Conservation (phyloP, 495 filamentous ascomycete species). For the Entonaema liquescens region DNA sequence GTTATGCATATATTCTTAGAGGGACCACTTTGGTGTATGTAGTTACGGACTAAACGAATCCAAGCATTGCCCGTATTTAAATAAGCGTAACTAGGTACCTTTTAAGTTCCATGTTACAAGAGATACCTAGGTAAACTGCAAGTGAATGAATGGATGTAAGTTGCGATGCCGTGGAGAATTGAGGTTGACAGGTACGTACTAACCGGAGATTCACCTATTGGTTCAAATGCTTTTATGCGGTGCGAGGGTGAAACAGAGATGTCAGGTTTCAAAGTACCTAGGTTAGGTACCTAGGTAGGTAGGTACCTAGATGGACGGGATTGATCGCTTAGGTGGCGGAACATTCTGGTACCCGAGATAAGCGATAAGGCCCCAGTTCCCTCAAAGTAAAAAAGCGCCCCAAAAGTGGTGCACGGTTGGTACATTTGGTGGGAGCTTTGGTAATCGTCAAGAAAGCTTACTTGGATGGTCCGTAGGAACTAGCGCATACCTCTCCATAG, state of each 20-base stretch:
- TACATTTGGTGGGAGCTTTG: background rate
- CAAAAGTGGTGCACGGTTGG: background rate
- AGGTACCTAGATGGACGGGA: background rate
- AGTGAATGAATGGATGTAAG: too few species aligned
- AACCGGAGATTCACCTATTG: background rate
- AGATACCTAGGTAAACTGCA: too few species aligned
- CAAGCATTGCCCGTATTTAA: too few species aligned
- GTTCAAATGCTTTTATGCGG: background rate
- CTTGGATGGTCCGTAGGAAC: background rate
- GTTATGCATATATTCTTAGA: too few species aligned
- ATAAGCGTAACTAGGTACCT: too few species aligned
- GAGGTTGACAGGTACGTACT: background rate
- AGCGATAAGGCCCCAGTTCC: background rate
- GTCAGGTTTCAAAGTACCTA: background rate
- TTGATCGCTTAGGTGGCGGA: background rate
- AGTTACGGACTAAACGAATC: too few species aligned
- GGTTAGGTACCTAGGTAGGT: too few species aligned
- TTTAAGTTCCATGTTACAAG: too few species aligned
- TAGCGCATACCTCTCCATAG: background rate
- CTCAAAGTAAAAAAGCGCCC: background rate
- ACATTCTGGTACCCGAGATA: slow-evolving; percentile 1
- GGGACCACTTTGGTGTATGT: too few species aligned
- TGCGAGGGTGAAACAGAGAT: background rate
- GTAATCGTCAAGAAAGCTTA: slow-evolving; percentile 2
- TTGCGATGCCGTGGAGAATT: background rate